Evolutionary conservation across 1,139 yeast genomes (phyloP), one percentile per base, ranked within the genome.

Genomic region (Hemisphaericaspora xylanilytica): DNA sequence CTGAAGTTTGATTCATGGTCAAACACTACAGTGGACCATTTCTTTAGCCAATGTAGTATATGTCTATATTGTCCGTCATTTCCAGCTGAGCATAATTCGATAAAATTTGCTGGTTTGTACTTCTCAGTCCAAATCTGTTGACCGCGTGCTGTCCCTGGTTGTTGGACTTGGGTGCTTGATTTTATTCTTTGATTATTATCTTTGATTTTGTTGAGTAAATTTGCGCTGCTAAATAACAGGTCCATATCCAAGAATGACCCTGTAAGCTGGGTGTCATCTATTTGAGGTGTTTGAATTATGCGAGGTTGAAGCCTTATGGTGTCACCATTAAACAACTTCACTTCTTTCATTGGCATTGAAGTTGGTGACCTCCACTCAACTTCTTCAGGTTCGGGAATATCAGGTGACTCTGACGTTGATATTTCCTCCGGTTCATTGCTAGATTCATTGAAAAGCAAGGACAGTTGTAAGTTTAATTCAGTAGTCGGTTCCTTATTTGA

Each of bases 51-150:
- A 40, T 76, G 76, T 39, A 90, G 64, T 16, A 90, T 73, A 27
- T 64, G 60, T 37, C 97, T 67, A 54, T 88, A 90, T 12, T 81
- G 81, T 43, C 73, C 72, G 53, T 92, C 97, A 50, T 90, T 88
- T 0, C 97, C 97, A 67, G 80, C 61, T 67, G 78, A 59, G 79
- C 97, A 53, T 33, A 71, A 52, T 38, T 67, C 65, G 14, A 88
- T 53, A 63, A 86, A 90, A 32, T 65, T 67, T 18, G 60, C 63
- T 0, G 98, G 97, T 36, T 92, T 69, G 71, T 90, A 90, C 59
- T 87, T 88, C 52, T 92, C 97, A 0, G 88, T 78, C 87, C 87
- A 82, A 7, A 82, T 56, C 29, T 52, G 51, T 4, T 41, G 33
- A 5, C 25, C 39, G 31, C 16, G 20, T 18, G 34, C 7, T 7